Percentiles rank a stretch among this genome's conserved stretches.
Evolutionary conservation across 2,329 filamentous ascomycete genomes (phyloP).

Genomic region (Pseudogymnoascus sp.): DNA sequence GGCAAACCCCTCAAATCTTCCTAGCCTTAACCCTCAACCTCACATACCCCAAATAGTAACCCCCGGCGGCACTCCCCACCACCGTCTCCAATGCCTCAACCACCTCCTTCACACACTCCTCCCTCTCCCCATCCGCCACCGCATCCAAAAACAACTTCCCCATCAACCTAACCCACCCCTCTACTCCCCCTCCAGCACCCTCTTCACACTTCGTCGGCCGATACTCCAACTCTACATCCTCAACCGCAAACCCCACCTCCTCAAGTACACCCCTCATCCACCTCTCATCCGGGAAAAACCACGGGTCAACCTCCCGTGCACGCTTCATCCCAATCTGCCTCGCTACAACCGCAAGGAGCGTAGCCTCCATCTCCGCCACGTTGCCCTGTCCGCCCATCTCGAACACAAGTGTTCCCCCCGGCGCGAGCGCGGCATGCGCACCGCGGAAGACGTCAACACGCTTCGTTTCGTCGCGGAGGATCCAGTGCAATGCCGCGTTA

Average conservation of each 20-base stretch:
- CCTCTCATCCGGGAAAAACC: constrained; percentile 62
- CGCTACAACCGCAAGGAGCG: constrained; percentile 45
- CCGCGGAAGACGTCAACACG: constrained; percentile 35
- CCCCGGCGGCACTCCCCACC: constrained; percentile 48
- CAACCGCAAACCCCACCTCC: constrained; percentile 29
- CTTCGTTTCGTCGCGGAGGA: constrained; percentile 38
- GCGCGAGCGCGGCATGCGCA: constrained; percentile 35
- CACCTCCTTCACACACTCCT: constrained; percentile 45
- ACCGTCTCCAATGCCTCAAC: constrained; percentile 46
- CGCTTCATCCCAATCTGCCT: constrained; percentile 42
- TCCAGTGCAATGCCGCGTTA: constrained; percentile 61
- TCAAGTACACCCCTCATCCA: constrained; percentile 42
- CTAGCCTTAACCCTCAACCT: constrained; percentile 41
- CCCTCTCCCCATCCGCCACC: constrained; percentile 40
- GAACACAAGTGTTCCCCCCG: constrained; percentile 52
- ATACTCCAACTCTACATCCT: constrained; percentile 53
- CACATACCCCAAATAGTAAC: constrained; percentile 48
- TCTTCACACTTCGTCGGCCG: constrained; percentile 49
- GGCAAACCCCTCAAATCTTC: constrained; percentile 25
- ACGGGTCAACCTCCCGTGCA: constrained; percentile 47
- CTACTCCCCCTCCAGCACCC: constrained; percentile 51
- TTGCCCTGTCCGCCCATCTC: constrained; percentile 68
- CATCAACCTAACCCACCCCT: constrained; percentile 60
- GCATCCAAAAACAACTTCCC: constrained; percentile 49
- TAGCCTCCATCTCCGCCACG: constrained; percentile 52